These are phyloP conservation scores for Xylaria sp. DNA, from an alignment of 2,329 filamentous ascomycete species.

Conservation along the genomic window DNA sequence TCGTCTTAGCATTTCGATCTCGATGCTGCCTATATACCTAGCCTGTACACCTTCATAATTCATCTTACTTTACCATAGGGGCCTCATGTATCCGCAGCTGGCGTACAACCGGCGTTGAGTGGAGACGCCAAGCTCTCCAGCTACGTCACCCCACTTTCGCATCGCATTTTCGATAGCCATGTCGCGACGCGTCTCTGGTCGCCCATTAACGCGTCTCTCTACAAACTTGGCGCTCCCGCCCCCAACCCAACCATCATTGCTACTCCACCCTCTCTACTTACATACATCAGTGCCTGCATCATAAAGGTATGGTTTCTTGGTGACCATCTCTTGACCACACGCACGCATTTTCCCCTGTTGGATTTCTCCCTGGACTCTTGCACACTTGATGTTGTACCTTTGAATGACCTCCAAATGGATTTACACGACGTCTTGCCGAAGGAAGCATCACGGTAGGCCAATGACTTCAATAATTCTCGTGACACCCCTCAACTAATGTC, in stretches of 20 bases:
- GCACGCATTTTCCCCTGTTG: not conserved
- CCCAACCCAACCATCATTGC: not conserved
- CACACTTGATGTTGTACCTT: conserved; percentile 7
- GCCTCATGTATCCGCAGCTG: not conserved
- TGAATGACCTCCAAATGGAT: conserved; percentile 30
- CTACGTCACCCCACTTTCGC: conserved; percentile 40
- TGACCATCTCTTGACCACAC: not conserved
- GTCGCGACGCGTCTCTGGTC: conserved; percentile 39
- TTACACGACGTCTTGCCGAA: conserved; percentile 18
- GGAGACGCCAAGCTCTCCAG: not conserved
- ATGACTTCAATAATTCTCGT: not conserved
- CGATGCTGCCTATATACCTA: not conserved
- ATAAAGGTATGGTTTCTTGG: conserved; percentile 1
- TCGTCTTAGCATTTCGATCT: not conserved
- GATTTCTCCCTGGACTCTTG: conserved; percentile 6
- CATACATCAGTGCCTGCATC: not conserved
- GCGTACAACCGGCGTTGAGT: not conserved
- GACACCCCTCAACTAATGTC: not conserved
- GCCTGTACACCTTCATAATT: not conserved
- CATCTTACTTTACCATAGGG: not conserved
- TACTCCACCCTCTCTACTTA: not conserved
- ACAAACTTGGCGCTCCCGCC: conserved; percentile 28
- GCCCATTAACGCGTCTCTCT: conserved; percentile 35
- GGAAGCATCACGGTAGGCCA: conserved; percentile 32
- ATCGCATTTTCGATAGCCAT: not conserved